Conservation (phyloP, 495 filamentous ascomycete species). For the Xylaria intraflava region DNA sequence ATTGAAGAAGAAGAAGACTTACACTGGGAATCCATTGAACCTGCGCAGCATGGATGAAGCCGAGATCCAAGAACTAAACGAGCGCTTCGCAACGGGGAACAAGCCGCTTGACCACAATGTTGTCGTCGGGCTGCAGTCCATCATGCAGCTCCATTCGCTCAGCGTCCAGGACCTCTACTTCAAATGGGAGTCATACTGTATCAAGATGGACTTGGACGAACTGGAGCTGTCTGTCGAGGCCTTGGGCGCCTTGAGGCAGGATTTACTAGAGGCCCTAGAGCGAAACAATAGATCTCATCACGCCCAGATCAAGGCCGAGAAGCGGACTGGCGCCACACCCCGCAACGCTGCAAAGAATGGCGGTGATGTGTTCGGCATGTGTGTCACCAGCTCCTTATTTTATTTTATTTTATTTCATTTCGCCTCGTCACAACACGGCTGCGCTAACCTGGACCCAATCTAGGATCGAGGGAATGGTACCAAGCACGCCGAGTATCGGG, state of each 20-base stretch:
- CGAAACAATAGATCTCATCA: constrained; percentile 51
- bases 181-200: constrained; percentile 96
- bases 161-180: constrained; percentile 77
- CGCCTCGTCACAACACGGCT: not conserved
- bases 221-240: constrained; percentile 62
- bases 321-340: constrained; percentile 58
- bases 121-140: constrained; percentile 69
- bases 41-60: constrained; percentile 45
- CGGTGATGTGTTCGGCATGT: constrained; percentile 81
- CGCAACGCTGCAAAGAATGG: constrained; percentile 45
- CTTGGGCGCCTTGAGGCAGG: constrained; percentile 71
- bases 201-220: constrained; percentile 78
- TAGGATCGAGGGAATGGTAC: constrained; percentile 73
- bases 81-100: constrained; percentile 55
- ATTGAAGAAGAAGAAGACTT: not conserved
- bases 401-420: too few relatives aligned
- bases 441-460: constrained; percentile 11
- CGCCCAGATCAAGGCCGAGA: constrained; percentile 48
- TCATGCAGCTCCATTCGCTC: constrained; percentile 73
- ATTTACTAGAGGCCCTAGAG: constrained; percentile 77
- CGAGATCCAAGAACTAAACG: constrained; percentile 53
- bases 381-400: constrained; percentile 21
- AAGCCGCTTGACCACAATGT: constrained; percentile 60
- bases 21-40: not conserved
- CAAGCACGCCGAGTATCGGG: constrained; percentile 56